These are phyloP conservation scores for Inga laurina DNA, from an alignment of 306 rosid species.

Conservation along the genomic window DNA sequence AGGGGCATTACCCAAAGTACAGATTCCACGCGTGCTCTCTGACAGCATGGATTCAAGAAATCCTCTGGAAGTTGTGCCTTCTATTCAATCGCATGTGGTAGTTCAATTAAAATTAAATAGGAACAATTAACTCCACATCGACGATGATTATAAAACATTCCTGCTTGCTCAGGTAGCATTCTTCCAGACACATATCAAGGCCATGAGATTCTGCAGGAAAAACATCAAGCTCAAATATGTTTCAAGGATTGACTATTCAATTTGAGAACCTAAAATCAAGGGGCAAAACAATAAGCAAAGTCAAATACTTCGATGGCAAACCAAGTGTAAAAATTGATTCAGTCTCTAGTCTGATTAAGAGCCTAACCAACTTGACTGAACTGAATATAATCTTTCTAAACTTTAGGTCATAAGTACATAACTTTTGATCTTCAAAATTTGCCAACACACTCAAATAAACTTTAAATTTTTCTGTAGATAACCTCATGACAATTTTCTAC, in stretches of 20 bases:
- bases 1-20: conserved; percentile 99
- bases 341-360: background rate
- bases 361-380: background rate
- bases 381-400: background rate
- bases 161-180: conserved; percentile 31
- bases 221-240: conserved; percentile 23
- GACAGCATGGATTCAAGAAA: conserved; percentile 94
- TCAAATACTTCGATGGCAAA: background rate
- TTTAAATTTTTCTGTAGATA: background rate
- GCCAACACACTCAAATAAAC: background rate
- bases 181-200: conserved; percentile 17
- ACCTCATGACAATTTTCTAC: background rate
- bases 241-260: conserved; percentile 26
- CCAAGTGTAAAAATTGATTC: background rate
- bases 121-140: conserved; percentile 21
- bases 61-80: conserved; percentile 53
- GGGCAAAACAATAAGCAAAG: conserved; percentile 3
- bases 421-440: background rate
- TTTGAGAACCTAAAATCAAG: conserved; percentile 36
- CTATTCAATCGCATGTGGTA: conserved; percentile 52
- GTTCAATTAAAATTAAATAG: conserved; percentile 35
- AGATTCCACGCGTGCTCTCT: conserved; percentile 99
- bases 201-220: conserved; percentile 6
- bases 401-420: background rate
- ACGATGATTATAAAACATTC: conserved; percentile 26